Base-by-base conservation (phyloP, 768 basidiomycete genomes). In the Clitopilus passeckerianus region DNA sequence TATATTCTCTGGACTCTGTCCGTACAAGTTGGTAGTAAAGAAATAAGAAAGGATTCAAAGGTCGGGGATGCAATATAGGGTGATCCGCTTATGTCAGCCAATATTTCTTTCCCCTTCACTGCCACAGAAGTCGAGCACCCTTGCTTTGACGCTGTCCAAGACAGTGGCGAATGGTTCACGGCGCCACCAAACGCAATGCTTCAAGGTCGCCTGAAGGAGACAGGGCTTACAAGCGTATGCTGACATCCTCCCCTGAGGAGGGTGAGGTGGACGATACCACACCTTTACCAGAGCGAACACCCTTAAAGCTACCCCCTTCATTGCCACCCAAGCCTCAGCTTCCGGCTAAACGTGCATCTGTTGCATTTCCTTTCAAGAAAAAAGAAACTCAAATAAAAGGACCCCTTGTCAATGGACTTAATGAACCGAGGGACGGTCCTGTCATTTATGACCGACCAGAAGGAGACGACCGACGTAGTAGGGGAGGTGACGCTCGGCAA, bases 311-410 rank as follows among this genome's bases (percentile, higher is more conserved):
- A 34, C 66, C 68, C 55, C 65, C 73, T 37, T 65, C 69, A 22
- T 64, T 72, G 53, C 75, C 76, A n/a, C 63, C 72, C 0, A 76
- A 78, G 64, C 71, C 77, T 53, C 65, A 56, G 30, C 35, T 64
- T 64, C 20, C 66, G 61, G 18, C 62, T 64, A 72, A 83, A 68
- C 46, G 46, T 50, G 53, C 75, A 18, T 85, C 82, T 66, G 80
- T 90, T 22, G 83, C 87, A 8, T 91, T 90, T 71, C 91, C 91
- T 0, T 91, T 92, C 76, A 92, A 91, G 73, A 80, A 75, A 68
- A 82, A 77, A 63, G 59, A 20, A 46, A 78, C 74, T 37, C 41
- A 61, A 6, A 24, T 63, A 12, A 69, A 63, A 23, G 53, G 23
- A 1, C 53, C 30, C 30, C 22, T 24, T 18, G 6, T 16, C 9